Conservation (phyloP, 208 protist genomes). For the Acanthamoeba lenticulata region DNA sequence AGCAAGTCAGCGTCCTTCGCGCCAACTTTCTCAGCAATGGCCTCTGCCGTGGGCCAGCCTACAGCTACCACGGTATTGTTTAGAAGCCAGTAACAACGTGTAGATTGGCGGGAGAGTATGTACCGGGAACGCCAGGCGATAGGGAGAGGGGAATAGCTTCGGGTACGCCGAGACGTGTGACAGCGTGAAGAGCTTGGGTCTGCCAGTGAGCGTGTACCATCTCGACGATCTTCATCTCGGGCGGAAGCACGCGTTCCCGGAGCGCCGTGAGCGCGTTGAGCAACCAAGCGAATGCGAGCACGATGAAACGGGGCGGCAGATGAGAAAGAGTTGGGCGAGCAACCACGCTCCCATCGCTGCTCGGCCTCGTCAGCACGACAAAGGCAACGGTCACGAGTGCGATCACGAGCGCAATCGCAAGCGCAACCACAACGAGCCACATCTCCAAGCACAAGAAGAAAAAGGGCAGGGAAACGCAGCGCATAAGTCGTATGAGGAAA, state of each 20-base stretch:
- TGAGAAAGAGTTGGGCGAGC: background rate
- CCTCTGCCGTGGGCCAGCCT: conserved; percentile 35
- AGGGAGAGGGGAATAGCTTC: conserved; percentile 54
- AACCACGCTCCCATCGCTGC: background rate
- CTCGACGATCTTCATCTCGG: conserved; percentile 57
- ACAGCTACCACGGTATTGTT: too few relatives aligned
- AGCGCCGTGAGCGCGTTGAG: conserved; percentile 2
- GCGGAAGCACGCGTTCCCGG: conserved; percentile 2
- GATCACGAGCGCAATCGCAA: background rate
- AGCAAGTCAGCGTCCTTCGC: conserved; percentile 50
- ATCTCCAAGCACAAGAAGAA: background rate
- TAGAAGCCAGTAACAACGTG: background rate
- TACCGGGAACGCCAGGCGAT: background rate
- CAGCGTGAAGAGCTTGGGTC: conserved; percentile 34
- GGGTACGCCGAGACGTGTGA: background rate
- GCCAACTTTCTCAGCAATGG: background rate
- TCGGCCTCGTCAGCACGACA: background rate
- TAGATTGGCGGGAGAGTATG: background rate
- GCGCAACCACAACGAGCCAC: background rate
- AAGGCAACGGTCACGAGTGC: background rate
- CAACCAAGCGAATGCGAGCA: background rate
- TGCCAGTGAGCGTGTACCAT: conserved; percentile 21
- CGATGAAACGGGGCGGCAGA: background rate
- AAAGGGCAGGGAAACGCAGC: background rate
- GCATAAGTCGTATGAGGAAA: too few relatives aligned